Evolutionary conservation across 2,329 filamentous ascomycete genomes (phyloP), one percentile per base, ranked within the genome.

Genomic region (Sarocladium kiliense): DNA sequence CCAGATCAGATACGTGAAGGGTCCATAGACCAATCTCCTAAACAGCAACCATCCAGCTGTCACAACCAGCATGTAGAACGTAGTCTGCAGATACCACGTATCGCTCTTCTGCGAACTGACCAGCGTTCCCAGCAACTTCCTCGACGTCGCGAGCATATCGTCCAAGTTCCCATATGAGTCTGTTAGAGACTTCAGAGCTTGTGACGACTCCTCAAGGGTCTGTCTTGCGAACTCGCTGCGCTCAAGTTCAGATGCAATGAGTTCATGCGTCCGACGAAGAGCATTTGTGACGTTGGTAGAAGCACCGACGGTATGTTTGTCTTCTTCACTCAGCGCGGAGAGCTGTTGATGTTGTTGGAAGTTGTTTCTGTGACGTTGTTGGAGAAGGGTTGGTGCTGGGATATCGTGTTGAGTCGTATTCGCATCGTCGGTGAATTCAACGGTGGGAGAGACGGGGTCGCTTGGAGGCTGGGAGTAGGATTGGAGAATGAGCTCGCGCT

Each of bases 21-120:
- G 94, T 0, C 94, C 93, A 74, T 95, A 99, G 7, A 99, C 66
- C 39, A 93, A 77, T 44, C 94, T 78, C 26, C 94, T 78, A 65
- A 95, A 97, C 6, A 96, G 67, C 7, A 99, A 79, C 94, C 94
- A 99, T 27, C 76, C 78, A 41, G 92, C 84, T 1, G 91, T 97
- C 5, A 74, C 81, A 21, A 88, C 65, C 16, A 97, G 80, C 62
- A 97, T 79, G 67, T 92, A 95, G 61, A 97, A 85, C 2, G 92
- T 85, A 36, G 89, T 95, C 71, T 94, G 88, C 32, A 99, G 81
- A 68, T 99, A 99, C 94, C 94, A 99, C 2, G 92, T 97, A 68
- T 99, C 94, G 61, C 88, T 94, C 78, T 99, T 99, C 67, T 95
- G 91, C 60, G 89, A 94, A 58, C 84, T 84, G 47, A 97, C 74